These are phyloP conservation scores for Fusarium phyllophilum DNA, from an alignment of 2,329 filamentous ascomycete genomes.

Conservation along the genomic window DNA sequence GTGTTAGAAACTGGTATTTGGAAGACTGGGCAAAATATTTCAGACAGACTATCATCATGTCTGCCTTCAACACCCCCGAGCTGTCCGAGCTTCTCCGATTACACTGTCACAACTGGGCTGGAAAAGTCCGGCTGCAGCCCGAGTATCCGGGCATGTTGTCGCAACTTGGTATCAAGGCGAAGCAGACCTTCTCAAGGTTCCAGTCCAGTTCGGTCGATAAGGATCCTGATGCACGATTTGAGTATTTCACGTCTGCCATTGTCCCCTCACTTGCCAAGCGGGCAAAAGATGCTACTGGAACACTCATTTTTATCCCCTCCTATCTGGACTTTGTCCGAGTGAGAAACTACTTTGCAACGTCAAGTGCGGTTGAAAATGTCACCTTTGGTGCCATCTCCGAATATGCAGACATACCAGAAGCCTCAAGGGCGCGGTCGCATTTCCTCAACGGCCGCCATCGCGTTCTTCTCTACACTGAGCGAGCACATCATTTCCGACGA, in stretches of 20 bases:
- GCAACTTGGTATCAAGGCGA: constrained; percentile 75
- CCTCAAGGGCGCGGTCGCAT: constrained; percentile 85
- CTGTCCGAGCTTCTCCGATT: constrained; percentile 81
- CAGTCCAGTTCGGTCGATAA: constrained; percentile 73
- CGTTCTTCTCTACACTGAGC: constrained; percentile 89
- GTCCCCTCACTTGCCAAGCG: constrained; percentile 79
- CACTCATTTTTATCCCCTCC: constrained; percentile 88
- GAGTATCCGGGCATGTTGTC: constrained; percentile 78
- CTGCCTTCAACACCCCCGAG: constrained; percentile 88
- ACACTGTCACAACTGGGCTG: constrained; percentile 82
- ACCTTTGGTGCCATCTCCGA: constrained; percentile 84
- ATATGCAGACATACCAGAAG: constrained; percentile 82
- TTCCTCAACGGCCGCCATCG: constrained; percentile 86
- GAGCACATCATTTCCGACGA: constrained; percentile 96
- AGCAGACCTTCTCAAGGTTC: constrained; percentile 92
- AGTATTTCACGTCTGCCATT: constrained; percentile 86
- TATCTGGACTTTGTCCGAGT: constrained; percentile 96
- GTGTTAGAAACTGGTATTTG: constrained; percentile 92
- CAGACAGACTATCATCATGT: constrained; percentile 85
- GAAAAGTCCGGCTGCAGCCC: constrained; percentile 78
- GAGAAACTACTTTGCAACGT: constrained; percentile 89
- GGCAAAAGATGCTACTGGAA: constrained; percentile 71
- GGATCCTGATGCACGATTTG: constrained; percentile 90
- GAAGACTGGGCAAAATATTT: constrained; percentile 83
- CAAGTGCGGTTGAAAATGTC: constrained; percentile 62